A percentile compares a stretch with the other conserved stretches of the same genome.
Conservation (phyloP, 1,284 basidiomycete genomes). For the Trichosporon inkin region DNA sequence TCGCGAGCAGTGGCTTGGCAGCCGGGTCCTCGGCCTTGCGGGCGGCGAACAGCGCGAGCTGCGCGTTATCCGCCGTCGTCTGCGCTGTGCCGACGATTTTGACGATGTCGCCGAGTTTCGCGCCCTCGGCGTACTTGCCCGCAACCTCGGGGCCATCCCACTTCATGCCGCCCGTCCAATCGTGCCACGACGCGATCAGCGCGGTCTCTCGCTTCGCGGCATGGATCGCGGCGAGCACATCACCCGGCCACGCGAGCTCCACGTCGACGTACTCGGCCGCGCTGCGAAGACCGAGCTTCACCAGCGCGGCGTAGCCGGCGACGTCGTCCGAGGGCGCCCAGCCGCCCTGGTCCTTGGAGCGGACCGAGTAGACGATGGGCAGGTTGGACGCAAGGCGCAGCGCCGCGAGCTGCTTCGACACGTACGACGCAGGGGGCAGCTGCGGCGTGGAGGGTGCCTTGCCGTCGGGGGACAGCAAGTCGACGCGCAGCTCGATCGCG, state of each 20-base stretch:
- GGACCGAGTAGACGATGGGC: conserved; percentile 88
- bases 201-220: conserved; percentile 66
- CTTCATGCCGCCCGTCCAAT: conserved; percentile 78
- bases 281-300: conserved; percentile 72
- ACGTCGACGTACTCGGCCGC: conserved; percentile 93
- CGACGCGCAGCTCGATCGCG: conserved; percentile 88
- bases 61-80: conserved; percentile 71
- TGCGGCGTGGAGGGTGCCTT: conserved; percentile 51
- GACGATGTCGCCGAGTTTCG: conserved; percentile 74
- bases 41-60: conserved; percentile 67
- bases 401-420: conserved; percentile 73
- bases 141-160: conserved; percentile 71
- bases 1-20: conserved; percentile 78
- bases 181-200: conserved; percentile 91
- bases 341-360: conserved; percentile 85
- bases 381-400: conserved; percentile 72
- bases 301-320: conserved; percentile 70
- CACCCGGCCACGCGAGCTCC: conserved; percentile 72
- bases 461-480: conserved; percentile 66
- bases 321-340: conserved; percentile 76
- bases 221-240: conserved; percentile 61
- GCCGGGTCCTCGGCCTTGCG: conserved; percentile 46
- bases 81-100: conserved; percentile 88
- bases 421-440: conserved; percentile 69
- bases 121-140: conserved; percentile 65